Evolutionary conservation across 225 moss, liverwort and hornwort genomes (phyloP).

Genomic region (Pleurozium schreberi): DNA sequence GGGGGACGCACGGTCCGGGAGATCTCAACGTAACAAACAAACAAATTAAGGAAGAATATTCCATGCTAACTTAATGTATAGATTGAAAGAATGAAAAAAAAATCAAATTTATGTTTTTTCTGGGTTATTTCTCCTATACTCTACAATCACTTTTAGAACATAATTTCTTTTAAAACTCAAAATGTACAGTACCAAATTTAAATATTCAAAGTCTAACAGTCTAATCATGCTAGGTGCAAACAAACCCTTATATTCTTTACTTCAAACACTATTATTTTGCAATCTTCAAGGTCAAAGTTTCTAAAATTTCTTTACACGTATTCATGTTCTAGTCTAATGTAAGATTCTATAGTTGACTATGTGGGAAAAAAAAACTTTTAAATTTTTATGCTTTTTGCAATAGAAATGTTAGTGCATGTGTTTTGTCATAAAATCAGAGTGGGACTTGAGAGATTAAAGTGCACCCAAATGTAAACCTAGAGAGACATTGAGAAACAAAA

Average conservation of each 20-base stretch:
- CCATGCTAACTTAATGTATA: too few species aligned
- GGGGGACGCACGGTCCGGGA: too few species aligned
- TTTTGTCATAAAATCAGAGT: too few species aligned
- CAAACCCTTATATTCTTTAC: background rate
- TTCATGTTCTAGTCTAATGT: background rate
- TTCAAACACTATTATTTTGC: background rate
- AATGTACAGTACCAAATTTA: background rate
- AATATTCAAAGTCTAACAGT: background rate
- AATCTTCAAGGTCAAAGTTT: background rate
- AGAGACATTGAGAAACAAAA: background rate
- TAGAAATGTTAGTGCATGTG: too few species aligned
- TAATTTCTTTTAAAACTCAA: background rate
- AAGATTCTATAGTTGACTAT: background rate
- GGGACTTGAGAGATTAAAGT: rapidly evolving
- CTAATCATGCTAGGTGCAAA: background rate
- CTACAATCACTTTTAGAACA: background rate
- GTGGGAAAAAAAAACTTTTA: too few species aligned
- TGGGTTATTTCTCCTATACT: too few species aligned
- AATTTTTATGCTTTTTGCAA: background rate
- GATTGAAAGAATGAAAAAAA: too few species aligned
- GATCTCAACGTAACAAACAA: too few species aligned
- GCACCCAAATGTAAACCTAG: background rate
- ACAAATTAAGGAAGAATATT: too few species aligned
- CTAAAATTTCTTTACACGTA: background rate
- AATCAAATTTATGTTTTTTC: too few species aligned